phyloP scores from a whole-genome alignment of 2,329 filamentous ascomycete species.

The Diaporthe citriasiana region DNA sequence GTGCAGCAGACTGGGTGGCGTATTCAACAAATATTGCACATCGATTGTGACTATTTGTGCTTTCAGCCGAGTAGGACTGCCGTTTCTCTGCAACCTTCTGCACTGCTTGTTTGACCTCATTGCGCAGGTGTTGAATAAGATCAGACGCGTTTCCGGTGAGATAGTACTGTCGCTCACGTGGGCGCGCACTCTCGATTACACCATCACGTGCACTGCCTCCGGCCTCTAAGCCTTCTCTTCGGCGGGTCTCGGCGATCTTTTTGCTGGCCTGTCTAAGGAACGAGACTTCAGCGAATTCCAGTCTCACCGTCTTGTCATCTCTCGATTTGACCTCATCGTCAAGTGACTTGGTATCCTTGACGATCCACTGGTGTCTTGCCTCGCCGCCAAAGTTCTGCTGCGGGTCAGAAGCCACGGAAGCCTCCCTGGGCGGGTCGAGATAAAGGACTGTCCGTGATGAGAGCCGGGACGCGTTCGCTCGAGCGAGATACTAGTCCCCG shows the following conservation, averaged over 20 bases:
- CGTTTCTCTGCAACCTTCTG: slow-evolving; percentile 53
- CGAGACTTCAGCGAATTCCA: slow-evolving; percentile 44
- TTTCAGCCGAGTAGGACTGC: slow-evolving; percentile 59
- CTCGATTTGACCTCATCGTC: slow-evolving; percentile 83
- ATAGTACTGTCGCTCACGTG: slow-evolving; percentile 37
- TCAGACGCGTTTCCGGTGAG: slow-evolving; percentile 36
- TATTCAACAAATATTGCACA: slow-evolving; percentile 93
- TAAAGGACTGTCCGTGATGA: slow-evolving; percentile 96
- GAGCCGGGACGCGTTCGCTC: slow-evolving; percentile 84
- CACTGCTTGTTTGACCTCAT: slow-evolving; percentile 27
- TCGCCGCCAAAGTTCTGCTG: slow-evolving; percentile 82
- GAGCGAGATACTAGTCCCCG: slow-evolving; percentile 73
- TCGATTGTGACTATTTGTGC: slow-evolving; percentile 23
- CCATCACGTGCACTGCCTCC: background rate
- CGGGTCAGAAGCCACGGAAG: slow-evolving; percentile 80
- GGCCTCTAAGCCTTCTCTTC: background rate
- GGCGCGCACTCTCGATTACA: slow-evolving; percentile 38
- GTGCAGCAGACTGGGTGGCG: slow-evolving; percentile 83
- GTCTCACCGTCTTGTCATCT: slow-evolving; percentile 61
- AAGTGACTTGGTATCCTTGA: slow-evolving; percentile 79
- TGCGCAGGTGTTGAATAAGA: slow-evolving; percentile 38
- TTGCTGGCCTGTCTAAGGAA: slow-evolving; percentile 76
- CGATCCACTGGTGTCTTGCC: slow-evolving; percentile 88
- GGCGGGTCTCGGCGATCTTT: slow-evolving; percentile 65
- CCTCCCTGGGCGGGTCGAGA: slow-evolving; percentile 83